Evolutionary conservation across 805 yeast genomes (phyloP).

Genomic region (Cyberlindnera saturnus): DNA sequence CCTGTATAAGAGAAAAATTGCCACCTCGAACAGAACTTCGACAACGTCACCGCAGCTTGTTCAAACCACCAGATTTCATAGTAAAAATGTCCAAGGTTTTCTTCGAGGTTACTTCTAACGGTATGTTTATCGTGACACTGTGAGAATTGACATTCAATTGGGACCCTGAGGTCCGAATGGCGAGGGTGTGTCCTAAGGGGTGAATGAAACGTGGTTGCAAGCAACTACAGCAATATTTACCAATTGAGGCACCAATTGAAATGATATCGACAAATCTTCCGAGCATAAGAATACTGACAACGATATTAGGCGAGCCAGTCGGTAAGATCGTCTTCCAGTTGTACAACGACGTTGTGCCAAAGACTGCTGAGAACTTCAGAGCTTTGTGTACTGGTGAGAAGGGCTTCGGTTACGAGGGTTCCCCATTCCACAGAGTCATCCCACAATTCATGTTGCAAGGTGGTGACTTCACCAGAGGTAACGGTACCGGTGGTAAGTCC

Average conservation of each 20-base stretch:
- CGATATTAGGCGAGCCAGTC: slow-evolving; percentile 44
- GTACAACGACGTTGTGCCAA: slow-evolving; percentile 88
- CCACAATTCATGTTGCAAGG: slow-evolving; percentile 99
- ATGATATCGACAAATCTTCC: not conserved
- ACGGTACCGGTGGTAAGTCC: slow-evolving; percentile 96
- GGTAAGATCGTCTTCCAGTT: slow-evolving; percentile 86
- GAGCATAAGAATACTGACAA: too few relatives aligned
- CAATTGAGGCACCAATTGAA: not conserved
- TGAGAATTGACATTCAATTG: not conserved
- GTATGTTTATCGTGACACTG: slow-evolving; percentile 25
- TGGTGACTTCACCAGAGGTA: slow-evolving; percentile 88
- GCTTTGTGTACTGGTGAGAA: slow-evolving; percentile 93
- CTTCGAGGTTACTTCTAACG: slow-evolving; percentile 80
- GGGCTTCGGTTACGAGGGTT: slow-evolving; percentile 88
- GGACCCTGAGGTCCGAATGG: too few relatives aligned
- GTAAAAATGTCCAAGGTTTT: slow-evolving; percentile 59
- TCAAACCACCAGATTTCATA: not conserved
- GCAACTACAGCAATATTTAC: not conserved
- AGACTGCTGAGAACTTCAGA: slow-evolving; percentile 94
- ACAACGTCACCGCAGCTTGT: too few relatives aligned
- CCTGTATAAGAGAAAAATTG: too few relatives aligned
- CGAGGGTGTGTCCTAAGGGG: not conserved
- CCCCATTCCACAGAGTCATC: slow-evolving; percentile 94
- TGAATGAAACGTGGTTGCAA: not conserved
- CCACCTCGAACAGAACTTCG: too few relatives aligned